Percentiles rank a stretch among this genome's conserved stretches.
Evolutionary conservation across 1,284 basidiomycete species (phyloP).

Genomic region (Afroboletus lepidellus): DNA sequence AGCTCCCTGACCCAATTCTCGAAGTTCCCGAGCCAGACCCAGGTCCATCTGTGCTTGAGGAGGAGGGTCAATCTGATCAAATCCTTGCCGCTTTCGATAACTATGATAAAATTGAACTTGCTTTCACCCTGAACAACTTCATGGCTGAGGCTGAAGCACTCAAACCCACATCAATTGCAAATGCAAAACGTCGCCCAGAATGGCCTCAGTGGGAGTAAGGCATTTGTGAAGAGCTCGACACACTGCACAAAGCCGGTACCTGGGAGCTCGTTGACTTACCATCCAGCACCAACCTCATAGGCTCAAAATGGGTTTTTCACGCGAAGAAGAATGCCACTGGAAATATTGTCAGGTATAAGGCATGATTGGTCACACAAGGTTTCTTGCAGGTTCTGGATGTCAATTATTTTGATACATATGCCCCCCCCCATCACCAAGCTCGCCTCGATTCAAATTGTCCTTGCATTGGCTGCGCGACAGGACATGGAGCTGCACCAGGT

Average conservation of each 20-base stretch:
- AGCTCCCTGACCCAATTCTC: neutral
- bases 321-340: conserved; percentile 30
- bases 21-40: neutral
- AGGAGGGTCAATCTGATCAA: neutral
- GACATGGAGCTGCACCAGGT: neutral
- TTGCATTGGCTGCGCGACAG: neutral
- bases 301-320: conserved; percentile 38
- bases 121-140: neutral
- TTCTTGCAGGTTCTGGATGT: neutral
- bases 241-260: neutral
- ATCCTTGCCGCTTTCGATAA: neutral
- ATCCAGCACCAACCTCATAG: conserved; percentile 10
- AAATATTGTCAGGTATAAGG: neutral
- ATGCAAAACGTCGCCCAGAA: neutral
- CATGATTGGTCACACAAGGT: neutral
- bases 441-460: neutral
- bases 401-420: neutral
- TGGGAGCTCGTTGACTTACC: neutral
- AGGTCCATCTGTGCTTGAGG: neutral
- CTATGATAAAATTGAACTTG: neutral
- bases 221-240: neutral
- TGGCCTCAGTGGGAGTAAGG: neutral
- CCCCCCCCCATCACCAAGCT: neutral
- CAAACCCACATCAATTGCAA: neutral
- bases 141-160: neutral